Evolutionary conservation across 352 stramenopile genomes (phyloP).

Genomic region (Achlya hypogyna): DNA sequence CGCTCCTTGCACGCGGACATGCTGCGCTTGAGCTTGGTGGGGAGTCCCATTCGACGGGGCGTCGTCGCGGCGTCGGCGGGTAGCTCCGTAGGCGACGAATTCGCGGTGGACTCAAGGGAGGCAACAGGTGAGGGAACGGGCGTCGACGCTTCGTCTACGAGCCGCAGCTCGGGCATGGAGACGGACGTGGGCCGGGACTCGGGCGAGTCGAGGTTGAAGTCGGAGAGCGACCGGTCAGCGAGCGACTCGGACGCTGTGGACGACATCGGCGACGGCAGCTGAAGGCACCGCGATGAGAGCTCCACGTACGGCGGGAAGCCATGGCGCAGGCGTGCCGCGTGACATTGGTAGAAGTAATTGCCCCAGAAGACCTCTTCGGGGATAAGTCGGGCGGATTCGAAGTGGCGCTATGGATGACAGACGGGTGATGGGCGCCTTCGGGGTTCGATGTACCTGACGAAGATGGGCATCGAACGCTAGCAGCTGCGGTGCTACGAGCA

Average conservation of each 20-base stretch:
- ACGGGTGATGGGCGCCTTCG: not conserved
- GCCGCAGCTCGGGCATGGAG: not conserved
- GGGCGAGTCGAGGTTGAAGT: not conserved
- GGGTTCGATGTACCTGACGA: not conserved
- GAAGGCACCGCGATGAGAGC: not conserved
- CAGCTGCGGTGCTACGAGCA: constrained; percentile 5
- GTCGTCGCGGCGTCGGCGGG: not conserved
- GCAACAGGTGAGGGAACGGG: not conserved
- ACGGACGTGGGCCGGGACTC: not conserved
- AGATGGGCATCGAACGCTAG: constrained; percentile 14
- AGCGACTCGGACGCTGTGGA: constrained; percentile 1
- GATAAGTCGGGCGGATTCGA: constrained; percentile 8
- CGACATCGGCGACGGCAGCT: not conserved
- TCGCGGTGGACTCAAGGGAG: not conserved
- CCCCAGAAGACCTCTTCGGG: constrained; percentile 19
- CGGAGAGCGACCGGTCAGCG: not conserved
- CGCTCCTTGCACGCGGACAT: constrained; percentile 2
- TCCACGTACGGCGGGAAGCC: constrained; percentile 13
- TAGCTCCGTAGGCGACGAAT: not conserved
- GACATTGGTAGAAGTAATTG: constrained; percentile 20
- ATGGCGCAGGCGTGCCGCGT: constrained; percentile 10
- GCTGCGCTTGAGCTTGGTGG: not conserved
- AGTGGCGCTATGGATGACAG: constrained; percentile 5
- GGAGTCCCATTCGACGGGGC: not conserved
- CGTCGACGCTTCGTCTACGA: too few relatives aligned